Percentiles rank a stretch among this genome's conserved stretches.
These are phyloP conservation scores for Claviceps monticola DNA, from an alignment of 2,329 filamentous ascomycete species.

Conservation along the genomic window DNA sequence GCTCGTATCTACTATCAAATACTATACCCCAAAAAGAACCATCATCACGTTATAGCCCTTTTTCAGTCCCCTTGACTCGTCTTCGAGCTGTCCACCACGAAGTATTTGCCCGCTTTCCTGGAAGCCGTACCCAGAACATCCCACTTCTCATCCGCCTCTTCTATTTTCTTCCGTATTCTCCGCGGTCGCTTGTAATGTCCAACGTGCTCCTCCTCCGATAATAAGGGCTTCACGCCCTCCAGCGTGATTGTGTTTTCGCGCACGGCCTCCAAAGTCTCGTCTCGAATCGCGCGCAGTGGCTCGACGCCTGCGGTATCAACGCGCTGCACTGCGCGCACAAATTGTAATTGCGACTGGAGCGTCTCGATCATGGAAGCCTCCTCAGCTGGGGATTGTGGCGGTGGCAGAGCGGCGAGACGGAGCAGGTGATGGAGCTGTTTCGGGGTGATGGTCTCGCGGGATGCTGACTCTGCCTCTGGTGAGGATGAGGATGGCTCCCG, in stretches of 20 bases:
- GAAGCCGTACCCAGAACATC: conserved; percentile 54
- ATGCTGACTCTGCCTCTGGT: conserved; percentile 7
- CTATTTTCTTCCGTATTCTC: conserved; percentile 18
- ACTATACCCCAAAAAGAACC: not conserved
- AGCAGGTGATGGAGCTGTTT: conserved; percentile 70
- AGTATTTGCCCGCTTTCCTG: conserved; percentile 56
- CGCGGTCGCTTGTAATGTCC: conserved; percentile 39
- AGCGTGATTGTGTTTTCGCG: conserved; percentile 45
- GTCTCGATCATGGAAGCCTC: conserved; percentile 60
- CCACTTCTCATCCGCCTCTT: conserved; percentile 46
- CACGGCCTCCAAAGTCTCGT: conserved; percentile 57
- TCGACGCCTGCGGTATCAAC: conserved; percentile 61
- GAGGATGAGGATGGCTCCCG: conserved; percentile 9
- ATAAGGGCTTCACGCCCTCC: conserved; percentile 37
- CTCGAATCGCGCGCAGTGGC: conserved; percentile 66
- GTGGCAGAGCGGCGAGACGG: conserved; percentile 75
- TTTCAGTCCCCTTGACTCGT: conserved; percentile 7
- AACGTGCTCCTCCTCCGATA: conserved; percentile 46
- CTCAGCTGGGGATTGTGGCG: conserved; percentile 46
- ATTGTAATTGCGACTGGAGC: conserved; percentile 71
- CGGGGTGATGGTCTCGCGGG: conserved; percentile 39
- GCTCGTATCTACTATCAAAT: not conserved
- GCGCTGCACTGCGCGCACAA: conserved; percentile 73
- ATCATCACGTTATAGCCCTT: conserved; percentile 1
- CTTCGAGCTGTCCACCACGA: conserved; percentile 57